phyloP scores from a whole-genome alignment of 2,329 filamentous ascomycete species.

The Plenodomus lindquistii region DNA sequence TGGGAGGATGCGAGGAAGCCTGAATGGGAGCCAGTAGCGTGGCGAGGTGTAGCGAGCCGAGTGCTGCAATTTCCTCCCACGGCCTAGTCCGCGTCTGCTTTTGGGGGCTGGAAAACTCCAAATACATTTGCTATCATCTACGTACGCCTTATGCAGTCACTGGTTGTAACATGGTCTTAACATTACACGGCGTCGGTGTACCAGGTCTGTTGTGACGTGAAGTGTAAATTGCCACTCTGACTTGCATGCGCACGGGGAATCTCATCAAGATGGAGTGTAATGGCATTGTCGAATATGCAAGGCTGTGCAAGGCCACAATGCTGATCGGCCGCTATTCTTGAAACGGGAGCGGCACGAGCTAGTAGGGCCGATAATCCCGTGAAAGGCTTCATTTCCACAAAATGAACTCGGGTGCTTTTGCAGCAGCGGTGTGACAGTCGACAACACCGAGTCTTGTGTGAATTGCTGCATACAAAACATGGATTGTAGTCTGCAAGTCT shows the following conservation, averaged over 20 bases:
- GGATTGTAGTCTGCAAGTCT: no score
- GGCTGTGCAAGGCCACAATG: conserved; percentile 1
- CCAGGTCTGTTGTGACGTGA: neutral
- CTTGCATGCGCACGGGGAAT: conserved; percentile 5
- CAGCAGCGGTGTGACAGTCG: neutral
- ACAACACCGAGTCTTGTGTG: neutral
- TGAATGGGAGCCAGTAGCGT: conserved; percentile 7
- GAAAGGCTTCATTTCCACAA: neutral
- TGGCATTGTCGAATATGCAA: conserved; percentile 16
- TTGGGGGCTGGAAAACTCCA: conserved; percentile 13
- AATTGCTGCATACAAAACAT: no score
- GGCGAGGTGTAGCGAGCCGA: conserved; percentile 31
- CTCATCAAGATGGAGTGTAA: neutral
- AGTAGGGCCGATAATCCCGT: neutral
- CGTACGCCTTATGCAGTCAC: neutral
- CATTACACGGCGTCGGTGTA: neutral
- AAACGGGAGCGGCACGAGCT: neutral
- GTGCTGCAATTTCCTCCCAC: conserved; percentile 14
- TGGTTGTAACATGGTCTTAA: neutral
- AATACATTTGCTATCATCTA: neutral
- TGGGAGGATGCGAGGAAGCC: neutral
- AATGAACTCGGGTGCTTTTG: neutral
- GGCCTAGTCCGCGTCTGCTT: conserved; percentile 2
- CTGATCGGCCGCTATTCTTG: conserved; percentile 10
- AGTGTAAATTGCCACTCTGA: neutral